A percentile compares a stretch with the other conserved stretches of the same genome.
phyloP scores from a whole-genome alignment of 116 monocot species.

The Papilionanthe hybrid region DNA sequence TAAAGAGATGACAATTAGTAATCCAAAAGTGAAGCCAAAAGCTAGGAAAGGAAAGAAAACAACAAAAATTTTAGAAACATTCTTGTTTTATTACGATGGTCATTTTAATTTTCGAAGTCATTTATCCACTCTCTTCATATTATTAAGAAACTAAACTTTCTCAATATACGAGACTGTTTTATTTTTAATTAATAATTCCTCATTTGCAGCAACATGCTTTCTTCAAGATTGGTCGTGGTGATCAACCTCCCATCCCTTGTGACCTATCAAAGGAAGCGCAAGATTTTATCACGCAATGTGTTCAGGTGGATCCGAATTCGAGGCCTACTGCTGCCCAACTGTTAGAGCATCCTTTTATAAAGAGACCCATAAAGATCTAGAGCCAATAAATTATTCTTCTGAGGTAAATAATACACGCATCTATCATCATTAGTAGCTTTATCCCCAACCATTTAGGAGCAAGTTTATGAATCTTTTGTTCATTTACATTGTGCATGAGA shows the following conservation, averaged over 20 bases:
- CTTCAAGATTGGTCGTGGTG: slow-evolving; percentile 66
- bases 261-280: slow-evolving; percentile 56
- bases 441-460: neutral
- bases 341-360: slow-evolving; percentile 73
- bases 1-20: too few relatives aligned
- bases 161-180: neutral
- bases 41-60: too few relatives aligned
- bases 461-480: neutral
- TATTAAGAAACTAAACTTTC: neutral
- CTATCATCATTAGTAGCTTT: neutral
- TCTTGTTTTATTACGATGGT: neutral
- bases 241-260: slow-evolving; percentile 50
- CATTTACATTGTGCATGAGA: neutral
- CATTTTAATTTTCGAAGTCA: neutral
- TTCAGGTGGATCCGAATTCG: slow-evolving; percentile 51
- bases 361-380: neutral
- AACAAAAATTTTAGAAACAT: neutral
- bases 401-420: neutral
- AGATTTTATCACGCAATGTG: slow-evolving; percentile 67
- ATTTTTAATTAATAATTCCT: neutral
- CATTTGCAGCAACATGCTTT: slow-evolving; percentile 54
- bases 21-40: too few relatives aligned
- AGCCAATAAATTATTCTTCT: neutral
- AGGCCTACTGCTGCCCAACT: slow-evolving; percentile 61
- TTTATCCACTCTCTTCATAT: neutral